Evolutionary conservation across 805 yeast genomes (phyloP), one percentile per base, ranked within the genome.

Genomic region (Candida germanica): DNA sequence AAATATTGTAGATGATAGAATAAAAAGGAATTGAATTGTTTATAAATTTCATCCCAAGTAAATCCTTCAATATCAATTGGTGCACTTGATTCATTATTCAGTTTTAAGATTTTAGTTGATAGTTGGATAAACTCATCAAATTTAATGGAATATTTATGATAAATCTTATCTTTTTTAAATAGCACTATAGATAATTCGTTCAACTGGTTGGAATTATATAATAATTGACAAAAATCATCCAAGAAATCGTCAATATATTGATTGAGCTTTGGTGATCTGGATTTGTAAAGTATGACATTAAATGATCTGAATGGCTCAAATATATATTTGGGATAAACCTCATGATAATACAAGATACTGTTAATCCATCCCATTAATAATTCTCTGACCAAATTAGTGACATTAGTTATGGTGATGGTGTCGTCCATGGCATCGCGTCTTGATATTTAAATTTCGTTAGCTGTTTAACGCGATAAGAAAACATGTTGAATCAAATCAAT

Each of bases 331-430:
- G 81, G 81, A 46, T 83, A 83, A 0, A 83, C 56, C 1, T 57
- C 51, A 31, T 79, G 67, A 33, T 71, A 58, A 51, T 73, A 80
- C 32, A 81, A 54, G 1, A 81, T 62, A 27, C 76, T 76, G 40
- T 80, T 81, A 7, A 75, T 49, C 59, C 73, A 67, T 1, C 71
- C 74, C 3, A 63, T 57, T 9, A 80, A 40, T 34, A 78, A 71
- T 48, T 77, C 83, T 19, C 71, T 56, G 5, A 79, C 38, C 5
- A 66, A 48, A 2, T 56, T 40, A 5, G 68, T 34, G 6, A 70
- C 24, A 24, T 38, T 40, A 8, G 6, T 16, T 55, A 10, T 20
- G 9, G 23, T 20, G 23, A 6, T 20, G 6, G 9, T 7, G 10
- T 20, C 10, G 23, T 10, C 10, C 10, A 6, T 10, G 10, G 6